Evolutionary conservation across 148 eudicot species (phyloP), one percentile per base, ranked within the genome.

Genomic region (Rhododendron mucronatum): DNA sequence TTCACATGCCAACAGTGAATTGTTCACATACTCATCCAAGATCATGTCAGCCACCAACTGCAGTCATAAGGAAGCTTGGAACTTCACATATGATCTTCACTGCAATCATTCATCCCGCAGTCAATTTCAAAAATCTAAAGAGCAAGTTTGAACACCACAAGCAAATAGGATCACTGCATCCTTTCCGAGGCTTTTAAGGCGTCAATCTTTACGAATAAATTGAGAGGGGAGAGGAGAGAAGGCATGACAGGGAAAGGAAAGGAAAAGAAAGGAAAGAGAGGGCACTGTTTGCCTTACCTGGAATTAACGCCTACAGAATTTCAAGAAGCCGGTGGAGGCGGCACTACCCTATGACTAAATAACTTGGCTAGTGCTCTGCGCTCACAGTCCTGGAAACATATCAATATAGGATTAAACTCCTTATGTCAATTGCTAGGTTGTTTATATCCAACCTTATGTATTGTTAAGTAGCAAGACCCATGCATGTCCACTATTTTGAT

Each of bases 311-410:
- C 53, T 69, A 47, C 80, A 18, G 76, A 75, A 45, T 83, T 81
- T 88, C 82, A 87, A 80, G 90, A 83, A 84, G 83, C 23, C 26
- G 65, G 44, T 23, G 84, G 88, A 87, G 89, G 63, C 37, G 48
- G 73, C 82, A 73, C 47, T 81, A 6, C 41, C 37, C 94, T 91
- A 80, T 92, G 94, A 69, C 84, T 91, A 86, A 92, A 92, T 85
- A 92, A 82, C 90, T 92, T 92, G 48, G 88, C 90, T 20, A 92
- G 33, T 51, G 91, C 84, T 88, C 94, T 91, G n/a, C 94, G 92
- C 84, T 92, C 94, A 80, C 94, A 92, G 73, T 92, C 94, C 94
- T 92, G 90, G 88, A 89, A 47, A 83, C 3, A 83, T 41, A 83
- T 69, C 14, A 23, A 35, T 47, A 28, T 44, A 85, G 45, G 63